Evolutionary conservation across 768 basidiomycete species (phyloP).

Genomic region (Leccinum broughii): DNA sequence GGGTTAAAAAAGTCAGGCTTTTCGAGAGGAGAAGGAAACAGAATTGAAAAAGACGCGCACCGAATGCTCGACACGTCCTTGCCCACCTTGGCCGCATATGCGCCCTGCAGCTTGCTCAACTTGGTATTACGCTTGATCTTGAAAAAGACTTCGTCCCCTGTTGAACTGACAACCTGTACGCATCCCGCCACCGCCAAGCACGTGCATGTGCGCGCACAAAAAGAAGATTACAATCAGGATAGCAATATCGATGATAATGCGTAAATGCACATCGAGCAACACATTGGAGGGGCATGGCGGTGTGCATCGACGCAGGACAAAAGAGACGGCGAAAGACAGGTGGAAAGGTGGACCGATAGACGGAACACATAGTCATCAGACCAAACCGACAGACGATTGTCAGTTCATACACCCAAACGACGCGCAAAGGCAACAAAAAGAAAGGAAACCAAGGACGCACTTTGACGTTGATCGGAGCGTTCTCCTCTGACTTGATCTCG

Average conservation of each 20-base stretch:
- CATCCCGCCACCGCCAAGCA: neutral
- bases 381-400: neutral
- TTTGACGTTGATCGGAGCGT: conserved; percentile 78
- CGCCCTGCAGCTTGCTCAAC: conserved; percentile 88
- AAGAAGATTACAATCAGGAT: neutral
- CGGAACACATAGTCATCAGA: neutral
- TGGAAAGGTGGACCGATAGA: neutral
- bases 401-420: neutral
- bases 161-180: conserved; percentile 65
- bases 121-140: conserved; percentile 95
- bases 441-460: conserved; percentile 34
- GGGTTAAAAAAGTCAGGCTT: neutral
- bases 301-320: neutral
- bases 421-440: neutral
- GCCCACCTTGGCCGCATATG: conserved; percentile 90
- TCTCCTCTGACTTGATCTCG: conserved; percentile 55
- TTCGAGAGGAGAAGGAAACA: neutral
- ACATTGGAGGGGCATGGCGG: neutral
- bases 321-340: neutral
- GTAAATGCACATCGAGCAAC: neutral
- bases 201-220: neutral
- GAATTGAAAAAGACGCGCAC: conserved; percentile 44
- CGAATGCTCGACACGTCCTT: conserved; percentile 87
- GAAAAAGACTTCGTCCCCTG: conserved; percentile 91
- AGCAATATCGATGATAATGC: neutral